These are phyloP conservation scores for Xylaria curta DNA, from an alignment of 495 filamentous ascomycete species.

Conservation along the genomic window DNA sequence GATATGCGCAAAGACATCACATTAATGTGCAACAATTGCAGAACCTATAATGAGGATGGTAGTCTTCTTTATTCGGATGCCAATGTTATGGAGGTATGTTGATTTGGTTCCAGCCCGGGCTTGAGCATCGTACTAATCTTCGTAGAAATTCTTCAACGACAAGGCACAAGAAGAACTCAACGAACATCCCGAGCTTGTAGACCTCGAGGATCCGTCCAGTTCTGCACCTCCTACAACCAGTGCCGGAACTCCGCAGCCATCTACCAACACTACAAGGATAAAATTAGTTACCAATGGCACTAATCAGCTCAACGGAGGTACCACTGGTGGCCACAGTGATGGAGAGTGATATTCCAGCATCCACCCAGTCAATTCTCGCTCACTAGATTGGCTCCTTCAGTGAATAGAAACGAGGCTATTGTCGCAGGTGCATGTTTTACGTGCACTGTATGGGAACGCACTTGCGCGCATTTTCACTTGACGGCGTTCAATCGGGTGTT, in stretches of 20 bases:
- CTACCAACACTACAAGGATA: slow-evolving; percentile 53
- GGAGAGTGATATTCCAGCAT: slow-evolving; percentile 44
- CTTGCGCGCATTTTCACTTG: slow-evolving; percentile 11
- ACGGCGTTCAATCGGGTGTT: slow-evolving; percentile 26
- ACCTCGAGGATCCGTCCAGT: slow-evolving; percentile 66
- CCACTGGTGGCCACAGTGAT: slow-evolving; percentile 51
- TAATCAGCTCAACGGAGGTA: slow-evolving; percentile 48
- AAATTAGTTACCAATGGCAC: slow-evolving; percentile 64
- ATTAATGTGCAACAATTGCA: slow-evolving; percentile 85
- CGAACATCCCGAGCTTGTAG: slow-evolving; percentile 73
- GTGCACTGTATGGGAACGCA: slow-evolving; percentile 15
- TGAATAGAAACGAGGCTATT: not conserved
- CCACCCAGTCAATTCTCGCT: not conserved
- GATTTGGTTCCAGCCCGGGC: slow-evolving; percentile 2
- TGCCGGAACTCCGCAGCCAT: slow-evolving; percentile 72
- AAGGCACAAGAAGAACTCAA: slow-evolving; percentile 74
- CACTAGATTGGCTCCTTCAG: not conserved
- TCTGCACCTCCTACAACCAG: slow-evolving; percentile 71
- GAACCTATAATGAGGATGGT: slow-evolving; percentile 94
- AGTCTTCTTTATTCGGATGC: slow-evolving; percentile 92
- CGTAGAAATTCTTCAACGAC: slow-evolving; percentile 68
- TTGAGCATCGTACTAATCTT: slow-evolving; percentile 27
- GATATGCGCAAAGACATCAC: slow-evolving; percentile 84
- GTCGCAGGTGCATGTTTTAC: not conserved
- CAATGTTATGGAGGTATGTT: slow-evolving; percentile 86